Percentiles rank a stretch among this genome's conserved stretches.
Conservation (phyloP, 257 asterid species). For the Solanum medicagineum region DNA sequence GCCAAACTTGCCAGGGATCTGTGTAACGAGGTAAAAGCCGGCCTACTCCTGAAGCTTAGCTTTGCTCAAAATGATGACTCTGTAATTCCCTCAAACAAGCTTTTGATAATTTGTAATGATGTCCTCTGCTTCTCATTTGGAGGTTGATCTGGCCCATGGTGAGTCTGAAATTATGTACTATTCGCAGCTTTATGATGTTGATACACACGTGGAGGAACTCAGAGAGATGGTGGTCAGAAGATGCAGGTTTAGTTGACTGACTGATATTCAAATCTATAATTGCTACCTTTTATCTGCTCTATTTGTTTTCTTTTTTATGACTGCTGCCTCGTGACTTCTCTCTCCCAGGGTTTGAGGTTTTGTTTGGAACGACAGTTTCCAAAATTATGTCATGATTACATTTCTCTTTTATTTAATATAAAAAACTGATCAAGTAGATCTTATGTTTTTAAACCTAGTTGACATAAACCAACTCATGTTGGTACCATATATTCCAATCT, state of each 20-base stretch:
- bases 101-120: background rate
- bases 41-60: background rate
- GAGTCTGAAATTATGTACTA: background rate
- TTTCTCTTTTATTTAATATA: background rate
- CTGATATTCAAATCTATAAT: background rate
- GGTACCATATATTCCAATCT: background rate
- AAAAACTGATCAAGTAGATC: background rate
- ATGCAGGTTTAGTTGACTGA: conserved; percentile 62
- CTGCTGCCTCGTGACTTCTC: background rate
- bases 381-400: background rate
- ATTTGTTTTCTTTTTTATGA: background rate
- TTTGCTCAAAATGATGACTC: background rate
- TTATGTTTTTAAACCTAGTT: background rate
- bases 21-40: conserved; percentile 47
- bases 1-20: conserved; percentile 63
- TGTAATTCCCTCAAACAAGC: background rate
- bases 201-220: conserved; percentile 61
- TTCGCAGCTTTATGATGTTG: conserved; percentile 64
- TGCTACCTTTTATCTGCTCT: background rate
- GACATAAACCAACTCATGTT: background rate
- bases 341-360: background rate
- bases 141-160: background rate
- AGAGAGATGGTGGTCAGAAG: conserved; percentile 52
- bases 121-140: background rate
- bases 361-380: background rate